These are phyloP conservation scores for Saturnispora serradocipensis DNA, from an alignment of 805 yeast species.

Conservation along the genomic window DNA sequence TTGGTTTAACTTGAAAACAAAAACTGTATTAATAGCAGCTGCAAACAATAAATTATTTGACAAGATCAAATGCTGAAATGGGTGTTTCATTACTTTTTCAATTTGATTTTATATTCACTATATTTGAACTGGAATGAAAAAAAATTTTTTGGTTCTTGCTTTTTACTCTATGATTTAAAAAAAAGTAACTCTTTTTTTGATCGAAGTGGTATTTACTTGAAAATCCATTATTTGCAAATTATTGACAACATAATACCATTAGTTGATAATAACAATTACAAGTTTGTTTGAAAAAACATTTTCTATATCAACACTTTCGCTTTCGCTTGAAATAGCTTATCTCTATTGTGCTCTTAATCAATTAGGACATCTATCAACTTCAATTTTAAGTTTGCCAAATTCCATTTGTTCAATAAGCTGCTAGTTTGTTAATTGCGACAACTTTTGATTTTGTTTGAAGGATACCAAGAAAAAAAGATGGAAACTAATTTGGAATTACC, in stretches of 20 bases:
- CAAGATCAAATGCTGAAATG: conserved; percentile 51
- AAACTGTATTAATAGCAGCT: conserved; percentile 50
- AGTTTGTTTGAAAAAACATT: too few species aligned
- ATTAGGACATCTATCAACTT: too few species aligned
- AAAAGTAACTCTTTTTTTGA: neutral
- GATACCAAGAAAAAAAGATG: neutral
- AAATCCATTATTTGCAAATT: too few species aligned
- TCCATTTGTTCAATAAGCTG: neutral
- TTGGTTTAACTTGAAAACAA: conserved; percentile 34
- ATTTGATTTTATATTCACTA: neutral
- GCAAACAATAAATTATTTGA: conserved; percentile 44
- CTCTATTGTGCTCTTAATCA: too few species aligned
- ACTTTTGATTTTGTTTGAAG: neutral
- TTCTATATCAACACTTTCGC: too few species aligned
- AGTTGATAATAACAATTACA: too few species aligned
- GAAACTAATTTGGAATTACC: neutral
- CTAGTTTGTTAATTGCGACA: too few species aligned
- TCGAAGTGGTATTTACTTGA: too few species aligned
- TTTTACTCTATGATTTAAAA: too few species aligned
- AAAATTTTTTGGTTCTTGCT: neutral
- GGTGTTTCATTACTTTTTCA: conserved; percentile 47
- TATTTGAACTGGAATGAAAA: neutral
- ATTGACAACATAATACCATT: too few species aligned
- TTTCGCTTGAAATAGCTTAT: too few species aligned
- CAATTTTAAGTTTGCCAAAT: too few species aligned